Evolutionary conservation across 2,329 filamentous ascomycete genomes (phyloP).

Genomic region (Paecilomyces variotii): DNA sequence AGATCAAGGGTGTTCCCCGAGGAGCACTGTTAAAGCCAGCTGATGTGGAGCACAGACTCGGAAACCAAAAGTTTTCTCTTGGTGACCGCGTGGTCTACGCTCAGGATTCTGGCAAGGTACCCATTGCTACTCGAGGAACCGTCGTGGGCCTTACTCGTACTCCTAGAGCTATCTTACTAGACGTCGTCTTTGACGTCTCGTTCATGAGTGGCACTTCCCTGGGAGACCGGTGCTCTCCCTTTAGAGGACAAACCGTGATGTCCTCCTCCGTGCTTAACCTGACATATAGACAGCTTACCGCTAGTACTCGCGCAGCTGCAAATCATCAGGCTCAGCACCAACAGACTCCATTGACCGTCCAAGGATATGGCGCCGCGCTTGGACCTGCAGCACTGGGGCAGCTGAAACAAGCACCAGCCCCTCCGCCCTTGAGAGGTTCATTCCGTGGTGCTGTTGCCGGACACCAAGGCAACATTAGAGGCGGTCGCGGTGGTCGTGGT

Average conservation of each 20-base stretch:
- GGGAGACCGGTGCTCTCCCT: conserved; percentile 80
- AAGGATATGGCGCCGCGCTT: conserved; percentile 49
- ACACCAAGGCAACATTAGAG: conserved; percentile 29
- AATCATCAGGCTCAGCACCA: conserved; percentile 48
- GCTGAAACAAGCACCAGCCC: conserved; percentile 47
- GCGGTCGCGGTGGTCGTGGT: conserved; percentile 29
- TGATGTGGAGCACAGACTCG: conserved; percentile 88
- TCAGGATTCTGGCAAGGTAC: conserved; percentile 86
- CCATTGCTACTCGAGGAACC: conserved; percentile 83
- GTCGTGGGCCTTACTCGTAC: conserved; percentile 93
- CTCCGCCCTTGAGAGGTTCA: conserved; percentile 50
- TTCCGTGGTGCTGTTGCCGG: conserved; percentile 51
- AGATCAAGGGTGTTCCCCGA: conserved; percentile 72
- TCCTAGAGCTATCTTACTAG: conserved; percentile 70
- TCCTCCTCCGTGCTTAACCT: conserved; percentile 85
- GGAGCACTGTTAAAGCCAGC: conserved; percentile 84
- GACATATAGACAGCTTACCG: conserved; percentile 71
- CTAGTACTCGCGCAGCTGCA: conserved; percentile 36
- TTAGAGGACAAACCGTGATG: conserved; percentile 87
- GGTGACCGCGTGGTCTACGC: conserved; percentile 92
- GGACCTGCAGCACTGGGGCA: conserved; percentile 55
- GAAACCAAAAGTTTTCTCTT: conserved; percentile 72
- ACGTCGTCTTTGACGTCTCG: conserved; percentile 85
- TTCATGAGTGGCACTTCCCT: conserved; percentile 97
- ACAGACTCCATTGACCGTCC: conserved; percentile 46